Evolutionary conservation across 2,329 filamentous ascomycete genomes (phyloP).

Genomic region (Aspergillus jensenii): DNA sequence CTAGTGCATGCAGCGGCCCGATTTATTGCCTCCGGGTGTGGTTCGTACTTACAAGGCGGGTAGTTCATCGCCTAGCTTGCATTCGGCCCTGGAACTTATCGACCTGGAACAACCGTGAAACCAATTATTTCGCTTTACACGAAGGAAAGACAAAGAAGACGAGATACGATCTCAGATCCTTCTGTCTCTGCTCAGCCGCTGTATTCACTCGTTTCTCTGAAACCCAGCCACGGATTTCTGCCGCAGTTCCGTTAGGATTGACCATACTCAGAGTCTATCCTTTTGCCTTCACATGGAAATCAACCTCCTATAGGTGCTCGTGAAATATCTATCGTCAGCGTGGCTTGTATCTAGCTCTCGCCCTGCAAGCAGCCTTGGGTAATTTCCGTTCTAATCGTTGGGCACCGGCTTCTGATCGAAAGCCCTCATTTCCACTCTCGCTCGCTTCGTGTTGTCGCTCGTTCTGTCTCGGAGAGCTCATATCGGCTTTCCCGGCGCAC

Average conservation of each 20-base stretch:
- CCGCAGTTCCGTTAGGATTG: constrained; percentile 11
- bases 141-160: constrained; percentile 19
- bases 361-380: constrained; percentile 33
- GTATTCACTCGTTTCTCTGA: constrained; percentile 16
- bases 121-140: constrained; percentile 11
- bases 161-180: constrained; percentile 23
- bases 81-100: constrained; percentile 29
- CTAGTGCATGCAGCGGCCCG: constrained; percentile 34
- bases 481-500: constrained; percentile 35
- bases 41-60: constrained; percentile 38
- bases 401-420: constrained; percentile 38
- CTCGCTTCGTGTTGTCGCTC: constrained; percentile 40
- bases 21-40: constrained; percentile 18
- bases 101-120: constrained; percentile 5
- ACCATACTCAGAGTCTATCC: constrained; percentile 8
- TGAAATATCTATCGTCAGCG: constrained; percentile 20
- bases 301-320: constrained; percentile 19
- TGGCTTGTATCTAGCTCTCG: constrained; percentile 23
- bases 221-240: constrained; percentile 17
- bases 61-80: constrained; percentile 36
- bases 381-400: constrained; percentile 27
- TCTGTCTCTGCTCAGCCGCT: constrained; percentile 18
- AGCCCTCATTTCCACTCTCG: constrained; percentile 27
- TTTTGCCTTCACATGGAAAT: constrained; percentile 19
- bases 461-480: constrained; percentile 45